phyloP scores from a whole-genome alignment of 1,139 yeast species.

The Spathaspora jeffriesii region DNA sequence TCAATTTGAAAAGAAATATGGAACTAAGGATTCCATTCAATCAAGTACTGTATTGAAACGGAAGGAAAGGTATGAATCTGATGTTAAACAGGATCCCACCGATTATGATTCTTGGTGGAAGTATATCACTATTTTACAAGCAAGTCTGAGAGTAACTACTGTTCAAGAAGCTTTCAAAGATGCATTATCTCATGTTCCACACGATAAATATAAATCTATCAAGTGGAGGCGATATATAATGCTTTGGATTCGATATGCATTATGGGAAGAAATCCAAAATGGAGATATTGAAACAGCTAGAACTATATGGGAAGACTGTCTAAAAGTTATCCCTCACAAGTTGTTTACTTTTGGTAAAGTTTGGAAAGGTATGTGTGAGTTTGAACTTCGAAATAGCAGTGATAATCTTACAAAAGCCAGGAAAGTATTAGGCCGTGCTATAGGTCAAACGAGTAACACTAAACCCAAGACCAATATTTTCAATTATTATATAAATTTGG shows the following conservation, averaged over 20 bases:
- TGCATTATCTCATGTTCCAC: constrained; percentile 41
- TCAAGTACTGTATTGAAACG: constrained; percentile 55
- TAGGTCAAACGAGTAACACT: constrained; percentile 51
- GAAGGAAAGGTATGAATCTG: constrained; percentile 29
- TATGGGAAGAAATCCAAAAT: constrained; percentile 58
- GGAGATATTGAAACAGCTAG: constrained; percentile 50
- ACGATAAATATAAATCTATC: constrained; percentile 34
- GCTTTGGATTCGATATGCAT: constrained; percentile 68
- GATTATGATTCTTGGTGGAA: constrained; percentile 88
- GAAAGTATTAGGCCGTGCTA: constrained; percentile 67
- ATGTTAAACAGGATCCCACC: constrained; percentile 43
- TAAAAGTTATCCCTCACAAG: constrained; percentile 56
- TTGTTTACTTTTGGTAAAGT: constrained; percentile 67
- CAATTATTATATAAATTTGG: constrained; percentile 62
- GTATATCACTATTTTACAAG: constrained; percentile 49
- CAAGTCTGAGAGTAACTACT: constrained; percentile 1
- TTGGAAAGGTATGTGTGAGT: constrained; percentile 74
- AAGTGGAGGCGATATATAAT: constrained; percentile 70
- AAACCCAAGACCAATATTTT: constrained; percentile 63
- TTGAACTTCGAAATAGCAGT: constrained; percentile 62
- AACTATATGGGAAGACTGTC: constrained; percentile 47
- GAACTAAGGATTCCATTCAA: constrained; percentile 55
- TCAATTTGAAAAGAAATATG: constrained; percentile 67
- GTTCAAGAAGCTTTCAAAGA: constrained; percentile 39
- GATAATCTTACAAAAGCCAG: constrained; percentile 53